A percentile compares a stretch with the other conserved stretches of the same genome.
Evolutionary conservation across 2,329 filamentous ascomycete species (phyloP).

Genomic region (Diaporthe sp.): DNA sequence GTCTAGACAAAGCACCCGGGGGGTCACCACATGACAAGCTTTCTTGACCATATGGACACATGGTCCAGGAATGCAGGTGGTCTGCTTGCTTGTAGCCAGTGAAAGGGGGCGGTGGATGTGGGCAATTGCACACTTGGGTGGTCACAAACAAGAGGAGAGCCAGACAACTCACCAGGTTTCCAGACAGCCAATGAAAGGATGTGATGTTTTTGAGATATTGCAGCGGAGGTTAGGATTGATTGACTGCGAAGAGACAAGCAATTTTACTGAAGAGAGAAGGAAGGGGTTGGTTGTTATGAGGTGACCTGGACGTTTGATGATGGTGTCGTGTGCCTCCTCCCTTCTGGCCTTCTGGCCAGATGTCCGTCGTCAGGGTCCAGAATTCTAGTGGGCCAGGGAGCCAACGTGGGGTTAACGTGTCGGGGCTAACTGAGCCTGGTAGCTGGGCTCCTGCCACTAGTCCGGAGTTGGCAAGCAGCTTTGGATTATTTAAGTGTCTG

Average conservation of each 20-base stretch:
- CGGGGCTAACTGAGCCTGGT: slow-evolving; percentile 33
- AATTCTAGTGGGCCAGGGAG: slow-evolving; percentile 34
- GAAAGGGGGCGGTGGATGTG: not conserved
- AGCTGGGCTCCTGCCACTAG: slow-evolving; percentile 26
- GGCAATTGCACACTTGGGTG: not conserved
- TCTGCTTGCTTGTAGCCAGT: not conserved
- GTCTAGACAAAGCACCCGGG: not conserved
- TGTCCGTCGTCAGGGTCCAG: slow-evolving; percentile 35
- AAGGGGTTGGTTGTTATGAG: not conserved
- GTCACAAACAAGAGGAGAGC: not conserved
- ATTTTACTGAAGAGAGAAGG: slow-evolving; percentile 17
- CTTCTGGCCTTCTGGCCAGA: slow-evolving; percentile 39
- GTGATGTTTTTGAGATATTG: not conserved
- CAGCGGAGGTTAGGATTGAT: not conserved
- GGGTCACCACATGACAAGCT: not conserved
- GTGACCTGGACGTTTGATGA: slow-evolving; percentile 28
- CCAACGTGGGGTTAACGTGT: slow-evolving; percentile 31
- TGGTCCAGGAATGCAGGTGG: not conserved
- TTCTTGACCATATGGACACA: not conserved
- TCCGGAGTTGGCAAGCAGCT: slow-evolving; percentile 13
- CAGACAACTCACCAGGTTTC: slow-evolving; percentile 24
- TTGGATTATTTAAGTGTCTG: not conserved
- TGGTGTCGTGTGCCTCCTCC: slow-evolving; percentile 37
- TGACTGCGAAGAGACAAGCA: slow-evolving; percentile 24
- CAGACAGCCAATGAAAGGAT: slow-evolving; percentile 1